A percentile compares a stretch with the other conserved stretches of the same genome.
phyloP scores from a whole-genome alignment of 352 stramenopile species.

The Globisporangium apiculatum region DNA sequence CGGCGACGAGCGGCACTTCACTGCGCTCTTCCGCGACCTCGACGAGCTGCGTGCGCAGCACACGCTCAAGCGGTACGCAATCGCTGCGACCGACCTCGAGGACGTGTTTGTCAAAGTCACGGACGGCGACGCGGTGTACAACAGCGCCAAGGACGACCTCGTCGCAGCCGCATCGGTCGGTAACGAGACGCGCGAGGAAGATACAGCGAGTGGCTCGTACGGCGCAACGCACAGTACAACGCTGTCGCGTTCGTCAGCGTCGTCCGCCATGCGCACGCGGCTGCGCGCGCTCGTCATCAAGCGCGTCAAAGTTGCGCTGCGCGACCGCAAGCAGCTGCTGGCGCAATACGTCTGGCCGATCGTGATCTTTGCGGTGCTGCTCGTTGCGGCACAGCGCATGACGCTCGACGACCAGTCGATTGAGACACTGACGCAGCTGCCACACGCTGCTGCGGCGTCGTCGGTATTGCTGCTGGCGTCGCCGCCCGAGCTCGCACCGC shows the following conservation, averaged over 20 bases:
- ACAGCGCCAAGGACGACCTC: conserved; percentile 18
- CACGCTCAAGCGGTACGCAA: conserved; percentile 49
- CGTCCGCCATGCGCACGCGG: conserved; percentile 34
- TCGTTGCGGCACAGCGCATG: conserved; percentile 29
- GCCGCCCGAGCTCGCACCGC: conserved; percentile 10
- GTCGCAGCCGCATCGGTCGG: too few species aligned
- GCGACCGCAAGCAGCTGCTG: conserved; percentile 70
- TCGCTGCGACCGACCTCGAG: conserved; percentile 89
- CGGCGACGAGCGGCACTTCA: conserved; percentile 43
- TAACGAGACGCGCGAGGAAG: too few species aligned
- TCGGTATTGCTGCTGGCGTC: conserved; percentile 43
- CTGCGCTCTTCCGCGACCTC: conserved; percentile 58
- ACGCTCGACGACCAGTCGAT: conserved; percentile 21
- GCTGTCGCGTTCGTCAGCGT: conserved; percentile 16
- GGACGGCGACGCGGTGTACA: conserved; percentile 31
- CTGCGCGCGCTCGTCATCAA: conserved; percentile 87
- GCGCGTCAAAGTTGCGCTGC: conserved; percentile 81
- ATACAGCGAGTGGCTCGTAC: too few species aligned
- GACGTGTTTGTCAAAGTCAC: conserved; percentile 90
- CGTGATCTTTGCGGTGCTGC: conserved; percentile 80
- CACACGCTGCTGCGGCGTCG: conserved; percentile 22
- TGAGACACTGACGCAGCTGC: conserved; percentile 44
- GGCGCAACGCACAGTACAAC: background rate
- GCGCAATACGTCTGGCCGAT: conserved; percentile 92
- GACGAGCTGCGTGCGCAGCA: conserved; percentile 36